Conservation (phyloP, 805 yeast genomes). For the Jamesozyma jinghongensis region DNA sequence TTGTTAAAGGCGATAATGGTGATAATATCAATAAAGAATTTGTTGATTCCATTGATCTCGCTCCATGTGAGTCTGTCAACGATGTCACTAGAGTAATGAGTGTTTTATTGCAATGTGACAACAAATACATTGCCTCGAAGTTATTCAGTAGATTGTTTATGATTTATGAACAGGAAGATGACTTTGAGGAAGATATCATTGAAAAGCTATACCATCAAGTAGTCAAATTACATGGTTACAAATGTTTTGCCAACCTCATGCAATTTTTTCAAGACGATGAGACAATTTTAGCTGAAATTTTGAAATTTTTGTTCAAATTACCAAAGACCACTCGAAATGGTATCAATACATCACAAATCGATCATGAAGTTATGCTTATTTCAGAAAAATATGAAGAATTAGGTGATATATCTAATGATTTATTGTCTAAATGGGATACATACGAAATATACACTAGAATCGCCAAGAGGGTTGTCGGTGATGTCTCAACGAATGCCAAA, state of each 20-base stretch:
- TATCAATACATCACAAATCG: constrained; percentile 66
- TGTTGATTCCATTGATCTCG: constrained; percentile 48
- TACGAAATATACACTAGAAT: constrained; percentile 80
- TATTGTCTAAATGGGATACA: constrained; percentile 61
- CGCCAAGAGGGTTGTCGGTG: constrained; percentile 42
- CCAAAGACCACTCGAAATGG: constrained; percentile 71
- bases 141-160: constrained; percentile 58
- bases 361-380: constrained; percentile 38
- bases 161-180: constrained; percentile 21
- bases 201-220: constrained; percentile 46
- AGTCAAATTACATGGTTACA: constrained; percentile 79
- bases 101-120: constrained; percentile 69
- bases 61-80: constrained; percentile 36
- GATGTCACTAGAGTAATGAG: constrained; percentile 77
- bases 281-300: constrained; percentile 36
- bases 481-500: constrained; percentile 10
- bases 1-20: constrained; percentile 34
- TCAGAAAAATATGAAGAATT: constrained; percentile 24
- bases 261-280: constrained; percentile 31
- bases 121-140: constrained; percentile 50
- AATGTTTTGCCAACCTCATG: constrained; percentile 58
- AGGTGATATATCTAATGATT: constrained; percentile 26
- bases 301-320: constrained; percentile 53
- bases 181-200: constrained; percentile 25
- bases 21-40: constrained; percentile 56